phyloP scores from a whole-genome alignment of 163 green algal species.

The Coccomyxa subellipsoidea region DNA sequence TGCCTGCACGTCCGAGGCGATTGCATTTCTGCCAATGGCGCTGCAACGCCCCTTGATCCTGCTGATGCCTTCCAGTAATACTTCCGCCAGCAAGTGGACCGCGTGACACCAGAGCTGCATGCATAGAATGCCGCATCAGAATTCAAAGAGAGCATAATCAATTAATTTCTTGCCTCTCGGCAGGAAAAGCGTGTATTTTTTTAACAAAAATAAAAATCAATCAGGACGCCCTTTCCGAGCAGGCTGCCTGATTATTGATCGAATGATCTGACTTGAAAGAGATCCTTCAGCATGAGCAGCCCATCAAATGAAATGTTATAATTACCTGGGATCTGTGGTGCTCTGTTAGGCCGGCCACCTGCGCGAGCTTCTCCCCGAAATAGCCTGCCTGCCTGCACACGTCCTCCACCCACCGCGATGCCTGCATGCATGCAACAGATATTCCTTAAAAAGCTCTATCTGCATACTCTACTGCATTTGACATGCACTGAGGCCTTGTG shows the following conservation, averaged over 20 bases:
- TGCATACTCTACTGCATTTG: neutral
- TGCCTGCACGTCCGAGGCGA: slow-evolving; percentile 35
- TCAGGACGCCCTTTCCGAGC: too few relatives aligned
- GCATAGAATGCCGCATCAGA: slow-evolving; percentile 1
- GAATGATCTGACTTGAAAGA: neutral
- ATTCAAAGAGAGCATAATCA: too few relatives aligned
- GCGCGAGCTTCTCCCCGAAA: slow-evolving; percentile 22
- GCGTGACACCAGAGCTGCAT: slow-evolving; percentile 32
- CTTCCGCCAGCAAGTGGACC: slow-evolving; percentile 26
- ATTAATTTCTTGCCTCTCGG: too few relatives aligned
- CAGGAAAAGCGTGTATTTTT: too few relatives aligned
- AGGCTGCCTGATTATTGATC: too few relatives aligned
- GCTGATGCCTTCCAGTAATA: slow-evolving; percentile 36
- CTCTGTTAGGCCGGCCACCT: slow-evolving; percentile 18
- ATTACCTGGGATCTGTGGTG: slow-evolving; percentile 7
- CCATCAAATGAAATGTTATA: neutral
- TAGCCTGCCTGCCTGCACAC: slow-evolving; percentile 28
- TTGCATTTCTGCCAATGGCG: slow-evolving; percentile 41
- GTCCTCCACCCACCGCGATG: slow-evolving; percentile 36
- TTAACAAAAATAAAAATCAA: too few relatives aligned
- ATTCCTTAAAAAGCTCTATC: neutral
- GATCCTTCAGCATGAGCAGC: neutral
- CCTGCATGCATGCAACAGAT: neutral
- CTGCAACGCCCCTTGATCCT: slow-evolving; percentile 31
- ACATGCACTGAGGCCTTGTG: neutral